These are phyloP conservation scores for Mycothermus thermophilus DNA, from an alignment of 495 filamentous ascomycete species.

Conservation along the genomic window DNA sequence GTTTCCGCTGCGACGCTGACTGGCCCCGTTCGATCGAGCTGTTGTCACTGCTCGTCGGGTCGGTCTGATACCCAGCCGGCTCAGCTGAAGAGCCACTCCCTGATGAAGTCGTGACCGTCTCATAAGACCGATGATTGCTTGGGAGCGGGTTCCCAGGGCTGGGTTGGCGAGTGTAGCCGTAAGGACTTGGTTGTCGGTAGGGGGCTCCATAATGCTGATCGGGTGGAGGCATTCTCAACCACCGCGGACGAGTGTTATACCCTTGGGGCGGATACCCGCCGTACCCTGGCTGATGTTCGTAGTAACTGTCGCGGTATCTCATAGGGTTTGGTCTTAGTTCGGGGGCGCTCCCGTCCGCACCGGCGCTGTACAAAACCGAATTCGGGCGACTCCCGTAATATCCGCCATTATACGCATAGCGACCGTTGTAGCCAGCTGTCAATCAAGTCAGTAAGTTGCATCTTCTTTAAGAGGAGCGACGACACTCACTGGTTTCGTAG, in stretches of 20 bases:
- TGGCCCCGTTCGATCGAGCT: slow-evolving; percentile 69
- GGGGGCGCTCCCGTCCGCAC: slow-evolving; percentile 27
- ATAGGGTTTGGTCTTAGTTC: slow-evolving; percentile 18
- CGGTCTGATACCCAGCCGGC: slow-evolving; percentile 64
- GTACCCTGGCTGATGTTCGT: slow-evolving; percentile 23
- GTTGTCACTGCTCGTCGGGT: slow-evolving; percentile 76
- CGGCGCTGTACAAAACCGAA: slow-evolving; percentile 29
- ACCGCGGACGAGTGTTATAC: slow-evolving; percentile 26
- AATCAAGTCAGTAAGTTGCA: no score
- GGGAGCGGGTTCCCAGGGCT: no score
- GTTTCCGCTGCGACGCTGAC: slow-evolving; percentile 37
- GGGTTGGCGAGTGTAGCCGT: no score
- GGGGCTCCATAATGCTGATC: slow-evolving; percentile 25
- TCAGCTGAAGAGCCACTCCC: slow-evolving; percentile 59
- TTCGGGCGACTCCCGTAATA: slow-evolving; percentile 37
- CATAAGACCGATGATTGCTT: slow-evolving; percentile 63
- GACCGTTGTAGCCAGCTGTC: no score
- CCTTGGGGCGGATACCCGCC: slow-evolving; percentile 24
- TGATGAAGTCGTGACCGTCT: slow-evolving; percentile 63
- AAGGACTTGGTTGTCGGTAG: slow-evolving; percentile 22
- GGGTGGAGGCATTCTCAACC: slow-evolving; percentile 32
- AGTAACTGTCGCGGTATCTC: slow-evolving; percentile 44
- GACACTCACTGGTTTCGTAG: slow-evolving; percentile 43
- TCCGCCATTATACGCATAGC: slow-evolving; percentile 38
- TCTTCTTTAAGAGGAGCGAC: no score